A percentile compares a stretch with the other conserved stretches of the same genome.
Evolutionary conservation across 345 rosid species (phyloP).

Genomic region (Psidium friedrichsthalianum): DNA sequence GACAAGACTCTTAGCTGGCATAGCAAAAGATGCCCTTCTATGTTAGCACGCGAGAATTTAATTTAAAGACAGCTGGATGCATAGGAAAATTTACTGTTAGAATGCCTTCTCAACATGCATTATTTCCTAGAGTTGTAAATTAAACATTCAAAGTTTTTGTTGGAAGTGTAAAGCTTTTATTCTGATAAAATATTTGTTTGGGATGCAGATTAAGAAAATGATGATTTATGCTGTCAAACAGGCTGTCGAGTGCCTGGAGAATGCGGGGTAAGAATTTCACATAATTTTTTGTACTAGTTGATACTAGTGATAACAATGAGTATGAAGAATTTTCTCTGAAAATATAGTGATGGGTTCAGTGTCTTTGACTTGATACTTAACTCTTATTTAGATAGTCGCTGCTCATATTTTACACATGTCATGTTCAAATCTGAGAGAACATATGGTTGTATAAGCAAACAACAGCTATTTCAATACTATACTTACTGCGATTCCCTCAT

Average conservation of each 20-base stretch:
- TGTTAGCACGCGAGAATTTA: not conserved
- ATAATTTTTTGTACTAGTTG: not conserved
- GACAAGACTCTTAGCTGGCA: not conserved
- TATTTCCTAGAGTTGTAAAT: not conserved
- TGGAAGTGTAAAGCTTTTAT: not conserved
- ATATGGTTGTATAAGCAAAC: not conserved
- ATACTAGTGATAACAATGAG: not conserved
- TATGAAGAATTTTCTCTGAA: not conserved
- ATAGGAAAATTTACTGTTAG: not conserved
- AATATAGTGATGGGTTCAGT: not conserved
- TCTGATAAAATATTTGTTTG: not conserved
- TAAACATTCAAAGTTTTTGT: not conserved
- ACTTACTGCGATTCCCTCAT: not conserved
- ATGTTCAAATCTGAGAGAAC: not conserved
- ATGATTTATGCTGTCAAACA: conserved; percentile 19
- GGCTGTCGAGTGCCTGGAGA: conserved; percentile 14
- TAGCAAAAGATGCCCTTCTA: not conserved
- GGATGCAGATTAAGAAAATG: conserved; percentile 51
- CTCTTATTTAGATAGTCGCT: not conserved
- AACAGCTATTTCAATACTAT: not conserved
- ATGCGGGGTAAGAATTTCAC: not conserved
- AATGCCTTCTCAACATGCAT: not conserved
- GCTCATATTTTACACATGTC: not conserved
- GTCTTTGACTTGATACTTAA: not conserved
- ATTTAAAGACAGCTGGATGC: not conserved